Percentiles rank a stretch among this genome's conserved stretches.
Evolutionary conservation across 352 stramenopile species (phyloP).

Genomic region (Globisporangium nunn): DNA sequence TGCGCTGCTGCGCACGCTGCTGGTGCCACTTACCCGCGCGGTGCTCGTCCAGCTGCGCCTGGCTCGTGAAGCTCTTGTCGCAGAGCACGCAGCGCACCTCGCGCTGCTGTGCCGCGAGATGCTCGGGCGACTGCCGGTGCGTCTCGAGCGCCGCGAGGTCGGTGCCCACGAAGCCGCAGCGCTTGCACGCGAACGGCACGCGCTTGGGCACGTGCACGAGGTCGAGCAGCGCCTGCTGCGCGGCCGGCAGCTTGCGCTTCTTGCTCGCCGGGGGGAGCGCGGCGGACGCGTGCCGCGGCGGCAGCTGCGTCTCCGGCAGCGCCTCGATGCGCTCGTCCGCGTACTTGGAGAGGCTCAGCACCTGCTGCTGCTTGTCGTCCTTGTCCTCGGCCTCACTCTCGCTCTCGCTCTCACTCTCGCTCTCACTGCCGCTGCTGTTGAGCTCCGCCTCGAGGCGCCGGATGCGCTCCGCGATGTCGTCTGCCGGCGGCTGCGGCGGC

Average conservation of each 20-base stretch:
- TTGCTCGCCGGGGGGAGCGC: slow-evolving; percentile 23
- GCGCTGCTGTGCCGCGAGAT: slow-evolving; percentile 31
- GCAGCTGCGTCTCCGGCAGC: slow-evolving; percentile 51
- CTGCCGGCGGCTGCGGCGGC: slow-evolving; percentile 22
- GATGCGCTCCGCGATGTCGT: slow-evolving; percentile 66
- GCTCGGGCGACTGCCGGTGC: slow-evolving; percentile 40
- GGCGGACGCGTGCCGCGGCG: slow-evolving; percentile 19
- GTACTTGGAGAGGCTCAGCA: slow-evolving; percentile 67
- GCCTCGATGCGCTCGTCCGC: slow-evolving; percentile 54
- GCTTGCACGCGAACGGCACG: slow-evolving; percentile 79
- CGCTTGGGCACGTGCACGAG: slow-evolving; percentile 59
- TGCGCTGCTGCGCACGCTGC: slow-evolving; percentile 61
- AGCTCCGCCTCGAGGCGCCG: slow-evolving; percentile 67
- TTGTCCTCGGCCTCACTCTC: slow-evolving; percentile 10
- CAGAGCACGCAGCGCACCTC: slow-evolving; percentile 51
- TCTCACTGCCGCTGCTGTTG: slow-evolving; percentile 18
- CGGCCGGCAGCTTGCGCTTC: slow-evolving; percentile 30
- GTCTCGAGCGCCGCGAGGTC: slow-evolving; percentile 57
- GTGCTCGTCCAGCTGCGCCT: slow-evolving; percentile 64
- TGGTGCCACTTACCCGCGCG: slow-evolving; percentile 79
- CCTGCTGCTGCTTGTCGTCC: not conserved
- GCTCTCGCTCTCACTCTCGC: slow-evolving; percentile 13
- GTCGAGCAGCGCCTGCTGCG: slow-evolving; percentile 29
- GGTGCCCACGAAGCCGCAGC: slow-evolving; percentile 69
- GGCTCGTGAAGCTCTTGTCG: slow-evolving; percentile 77